phyloP scores from a whole-genome alignment of 176 grass and related monocot genomes.

The Aegilops umbellulata region DNA sequence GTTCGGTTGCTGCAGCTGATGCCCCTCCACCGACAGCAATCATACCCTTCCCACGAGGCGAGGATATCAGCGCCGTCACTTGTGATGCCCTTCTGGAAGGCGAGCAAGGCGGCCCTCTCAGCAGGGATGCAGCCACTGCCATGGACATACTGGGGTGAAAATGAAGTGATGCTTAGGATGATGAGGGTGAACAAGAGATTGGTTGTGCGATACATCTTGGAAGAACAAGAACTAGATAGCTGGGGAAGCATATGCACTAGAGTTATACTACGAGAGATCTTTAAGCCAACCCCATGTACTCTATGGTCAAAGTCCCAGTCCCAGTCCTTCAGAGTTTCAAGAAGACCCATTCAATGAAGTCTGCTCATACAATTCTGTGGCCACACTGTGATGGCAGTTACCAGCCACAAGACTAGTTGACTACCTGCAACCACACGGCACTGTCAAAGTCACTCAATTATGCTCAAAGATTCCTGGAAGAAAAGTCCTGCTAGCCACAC shows the following conservation, averaged over 20 bases:
- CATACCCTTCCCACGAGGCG: slow-evolving; percentile 1
- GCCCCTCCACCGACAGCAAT: slow-evolving; percentile 40
- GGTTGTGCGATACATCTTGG: background rate
- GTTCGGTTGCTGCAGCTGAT: slow-evolving; percentile 41
- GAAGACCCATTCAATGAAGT: too few relatives aligned
- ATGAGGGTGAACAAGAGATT: background rate
- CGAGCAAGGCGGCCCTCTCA: slow-evolving; percentile 31
- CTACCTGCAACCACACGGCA: too few relatives aligned
- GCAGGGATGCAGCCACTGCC: background rate
- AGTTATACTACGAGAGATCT: too few relatives aligned
- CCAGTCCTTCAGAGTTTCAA: too few relatives aligned
- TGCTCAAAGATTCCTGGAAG: too few relatives aligned
- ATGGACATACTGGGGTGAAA: background rate
- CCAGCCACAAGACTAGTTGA: too few relatives aligned
- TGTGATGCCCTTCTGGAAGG: slow-evolving; percentile 21
- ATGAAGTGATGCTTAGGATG: background rate
- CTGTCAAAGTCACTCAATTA: too few relatives aligned
- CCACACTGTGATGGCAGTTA: too few relatives aligned
- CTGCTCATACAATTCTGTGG: too few relatives aligned
- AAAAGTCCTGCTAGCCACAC: too few relatives aligned
- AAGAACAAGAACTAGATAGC: background rate
- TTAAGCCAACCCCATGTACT: too few relatives aligned
- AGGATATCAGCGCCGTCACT: background rate
- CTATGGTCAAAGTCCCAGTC: too few relatives aligned
- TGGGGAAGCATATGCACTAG: background rate